Conservation (phyloP, 2,329 filamentous ascomycete species). For the Blumeria graminis region DNA sequence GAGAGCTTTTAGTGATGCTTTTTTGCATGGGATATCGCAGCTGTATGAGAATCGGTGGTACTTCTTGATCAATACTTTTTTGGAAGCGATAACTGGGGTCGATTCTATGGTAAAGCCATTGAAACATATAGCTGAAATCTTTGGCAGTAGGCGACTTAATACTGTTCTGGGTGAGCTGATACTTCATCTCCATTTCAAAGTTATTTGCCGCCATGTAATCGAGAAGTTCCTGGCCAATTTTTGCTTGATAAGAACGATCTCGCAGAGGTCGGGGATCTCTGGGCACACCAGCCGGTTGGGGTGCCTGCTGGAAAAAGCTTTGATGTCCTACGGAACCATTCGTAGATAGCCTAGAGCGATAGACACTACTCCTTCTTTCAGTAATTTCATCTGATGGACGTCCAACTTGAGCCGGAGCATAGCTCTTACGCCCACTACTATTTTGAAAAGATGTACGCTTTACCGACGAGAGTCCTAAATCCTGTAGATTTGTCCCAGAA, state of each 20-base stretch:
- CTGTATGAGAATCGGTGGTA: constrained; percentile 78
- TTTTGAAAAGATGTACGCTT: constrained; percentile 63
- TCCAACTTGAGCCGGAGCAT: constrained; percentile 19
- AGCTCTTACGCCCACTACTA: constrained; percentile 34
- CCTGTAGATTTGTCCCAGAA: constrained; percentile 56
- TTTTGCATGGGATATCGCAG: constrained; percentile 86
- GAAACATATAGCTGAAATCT: constrained; percentile 94
- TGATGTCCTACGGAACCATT: constrained; percentile 50
- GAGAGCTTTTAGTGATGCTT: constrained; percentile 88
- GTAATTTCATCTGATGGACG: constrained; percentile 19
- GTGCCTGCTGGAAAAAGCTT: constrained; percentile 82
- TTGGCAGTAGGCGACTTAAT: constrained; percentile 92
- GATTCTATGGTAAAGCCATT: constrained; percentile 91
- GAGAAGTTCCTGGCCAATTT: constrained; percentile 69
- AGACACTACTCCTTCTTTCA: constrained; percentile 61
- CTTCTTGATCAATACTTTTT: constrained; percentile 87
- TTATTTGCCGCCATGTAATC: constrained; percentile 86
- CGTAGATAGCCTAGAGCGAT: constrained; percentile 44
- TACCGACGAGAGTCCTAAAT: constrained; percentile 60
- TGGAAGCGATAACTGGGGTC: constrained; percentile 84
- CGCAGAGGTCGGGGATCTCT: constrained; percentile 69
- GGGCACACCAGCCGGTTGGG: constrained; percentile 57
- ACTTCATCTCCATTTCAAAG: constrained; percentile 95
- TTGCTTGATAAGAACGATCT: constrained; percentile 54
- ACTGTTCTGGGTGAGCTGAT: constrained; percentile 71